Evolutionary conservation across 1,284 basidiomycete species (phyloP).

Genomic region (Phlebopus sp.): DNA sequence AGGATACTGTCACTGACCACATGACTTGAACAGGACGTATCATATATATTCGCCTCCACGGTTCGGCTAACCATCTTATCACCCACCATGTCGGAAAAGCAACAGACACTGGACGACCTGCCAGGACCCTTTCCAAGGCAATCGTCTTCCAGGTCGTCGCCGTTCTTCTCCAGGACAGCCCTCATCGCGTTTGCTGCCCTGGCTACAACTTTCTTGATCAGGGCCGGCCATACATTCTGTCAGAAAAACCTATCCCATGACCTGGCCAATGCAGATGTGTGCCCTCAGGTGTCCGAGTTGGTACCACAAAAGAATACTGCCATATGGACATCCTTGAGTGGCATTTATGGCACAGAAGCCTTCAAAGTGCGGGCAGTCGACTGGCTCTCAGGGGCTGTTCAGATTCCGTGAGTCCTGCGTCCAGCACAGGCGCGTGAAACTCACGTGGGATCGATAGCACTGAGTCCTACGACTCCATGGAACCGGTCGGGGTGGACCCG

Average conservation of each 20-base stretch:
- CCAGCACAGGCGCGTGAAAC: background rate
- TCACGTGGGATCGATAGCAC: constrained; percentile 16
- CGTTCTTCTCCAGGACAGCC: constrained; percentile 6
- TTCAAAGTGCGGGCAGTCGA: constrained; percentile 33
- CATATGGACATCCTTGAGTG: constrained; percentile 25
- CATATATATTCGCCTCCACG: too few relatives aligned
- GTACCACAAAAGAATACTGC: constrained; percentile 25
- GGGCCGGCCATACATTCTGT: constrained; percentile 4
- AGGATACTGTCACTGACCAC: too few relatives aligned
- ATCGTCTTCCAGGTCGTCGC: constrained; percentile 5
- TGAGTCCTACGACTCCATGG: constrained; percentile 43
- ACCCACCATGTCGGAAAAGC: constrained; percentile 10
- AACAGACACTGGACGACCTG: constrained; percentile 9
- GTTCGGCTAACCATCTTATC: constrained; percentile 1
- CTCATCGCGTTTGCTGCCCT: constrained; percentile 20
- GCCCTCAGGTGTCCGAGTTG: constrained; percentile 28
- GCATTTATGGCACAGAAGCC: constrained; percentile 26
- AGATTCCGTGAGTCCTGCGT: constrained; percentile 30
- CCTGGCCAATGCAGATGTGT: constrained; percentile 12
- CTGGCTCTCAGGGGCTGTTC: constrained; percentile 37
- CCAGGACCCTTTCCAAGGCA: constrained; percentile 9
- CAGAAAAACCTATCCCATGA: background rate
- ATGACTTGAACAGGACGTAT: too few relatives aligned
- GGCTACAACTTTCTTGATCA: constrained; percentile 13
- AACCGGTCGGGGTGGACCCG: constrained; percentile 40